These are phyloP conservation scores for Mercurialis annua DNA, from an alignment of 345 rosid species.

Conservation along the genomic window DNA sequence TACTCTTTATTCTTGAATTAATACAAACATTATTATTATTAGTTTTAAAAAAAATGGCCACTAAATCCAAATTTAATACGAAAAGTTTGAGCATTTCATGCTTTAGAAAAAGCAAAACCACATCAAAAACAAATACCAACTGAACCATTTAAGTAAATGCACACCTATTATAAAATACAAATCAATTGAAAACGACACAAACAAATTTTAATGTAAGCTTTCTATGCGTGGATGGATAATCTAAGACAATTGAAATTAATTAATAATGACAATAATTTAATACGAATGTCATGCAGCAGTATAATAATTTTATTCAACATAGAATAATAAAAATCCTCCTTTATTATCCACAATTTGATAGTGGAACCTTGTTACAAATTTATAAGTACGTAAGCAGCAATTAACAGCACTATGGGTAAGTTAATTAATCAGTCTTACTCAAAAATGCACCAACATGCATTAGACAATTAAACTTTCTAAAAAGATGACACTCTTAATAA, in stretches of 20 bases:
- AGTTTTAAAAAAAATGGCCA: no score
- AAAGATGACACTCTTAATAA: background rate
- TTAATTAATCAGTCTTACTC: constrained; percentile 20
- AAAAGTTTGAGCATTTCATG: no score
- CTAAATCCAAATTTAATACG: no score
- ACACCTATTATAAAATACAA: no score
- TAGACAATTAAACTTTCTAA: constrained; percentile 12
- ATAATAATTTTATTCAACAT: constrained; percentile 5
- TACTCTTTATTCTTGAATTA: no score
- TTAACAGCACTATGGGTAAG: constrained; percentile 9
- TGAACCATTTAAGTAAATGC: no score
- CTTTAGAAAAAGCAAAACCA: no score
- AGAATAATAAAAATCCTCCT: constrained; percentile 16
- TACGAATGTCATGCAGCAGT: background rate
- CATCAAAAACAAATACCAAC: background rate
- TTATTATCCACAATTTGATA: constrained; percentile 37
- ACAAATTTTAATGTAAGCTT: background rate
- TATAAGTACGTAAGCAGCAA: constrained; percentile 37
- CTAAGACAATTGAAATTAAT: background rate
- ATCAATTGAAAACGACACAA: background rate
- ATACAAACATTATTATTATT: no score
- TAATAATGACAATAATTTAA: background rate
- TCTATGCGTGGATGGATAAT: background rate
- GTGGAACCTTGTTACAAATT: constrained; percentile 36
- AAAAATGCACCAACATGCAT: constrained; percentile 23